A percentile compares a stretch with the other conserved stretches of the same genome.
Evolutionary conservation across 495 filamentous ascomycete species (phyloP).

Genomic region (Podospora didyma): DNA sequence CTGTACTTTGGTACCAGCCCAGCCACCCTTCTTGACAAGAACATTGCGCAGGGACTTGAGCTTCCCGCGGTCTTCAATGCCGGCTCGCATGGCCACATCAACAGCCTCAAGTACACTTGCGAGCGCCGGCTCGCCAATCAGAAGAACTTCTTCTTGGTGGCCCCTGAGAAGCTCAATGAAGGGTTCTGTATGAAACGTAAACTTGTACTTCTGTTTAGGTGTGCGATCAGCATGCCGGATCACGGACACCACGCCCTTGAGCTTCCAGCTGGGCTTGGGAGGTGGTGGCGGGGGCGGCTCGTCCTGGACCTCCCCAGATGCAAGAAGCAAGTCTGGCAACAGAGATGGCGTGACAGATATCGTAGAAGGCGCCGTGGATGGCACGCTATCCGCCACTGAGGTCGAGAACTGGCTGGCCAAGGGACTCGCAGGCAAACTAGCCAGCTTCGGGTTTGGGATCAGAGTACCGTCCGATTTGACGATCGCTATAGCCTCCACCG

Average conservation of each 20-base stretch:
- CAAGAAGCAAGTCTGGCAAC: conserved; percentile 12
- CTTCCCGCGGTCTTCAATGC: conserved; percentile 81
- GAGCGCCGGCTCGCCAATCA: conserved; percentile 88
- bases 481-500: conserved; percentile 6
- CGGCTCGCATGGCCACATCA: conserved; percentile 67
- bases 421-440: conserved; percentile 32
- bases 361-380: conserved; percentile 40
- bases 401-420: conserved; percentile 28
- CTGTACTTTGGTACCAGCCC: conserved; percentile 96
- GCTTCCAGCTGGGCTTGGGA: conserved; percentile 92
- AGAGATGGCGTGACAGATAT: conserved; percentile 38
- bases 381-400: conserved; percentile 31
- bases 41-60: conserved; percentile 78
- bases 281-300: conserved; percentile 67
- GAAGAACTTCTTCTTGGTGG: conserved; percentile 91
- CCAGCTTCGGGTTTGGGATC: conserved; percentile 29
- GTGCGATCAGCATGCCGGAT: conserved; percentile 95
- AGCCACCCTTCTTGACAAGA: conserved; percentile 83
- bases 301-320: conserved; percentile 19
- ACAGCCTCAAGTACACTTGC: conserved; percentile 84
- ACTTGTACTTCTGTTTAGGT: conserved; percentile 98
- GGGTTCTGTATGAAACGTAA: conserved; percentile 94
- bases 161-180: conserved; percentile 92
- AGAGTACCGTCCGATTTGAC: conserved; percentile 15
- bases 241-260: conserved; percentile 98